Base-by-base conservation (phyloP, 2,329 filamentous ascomycete genomes). In the Talaromyces sp. region DNA sequence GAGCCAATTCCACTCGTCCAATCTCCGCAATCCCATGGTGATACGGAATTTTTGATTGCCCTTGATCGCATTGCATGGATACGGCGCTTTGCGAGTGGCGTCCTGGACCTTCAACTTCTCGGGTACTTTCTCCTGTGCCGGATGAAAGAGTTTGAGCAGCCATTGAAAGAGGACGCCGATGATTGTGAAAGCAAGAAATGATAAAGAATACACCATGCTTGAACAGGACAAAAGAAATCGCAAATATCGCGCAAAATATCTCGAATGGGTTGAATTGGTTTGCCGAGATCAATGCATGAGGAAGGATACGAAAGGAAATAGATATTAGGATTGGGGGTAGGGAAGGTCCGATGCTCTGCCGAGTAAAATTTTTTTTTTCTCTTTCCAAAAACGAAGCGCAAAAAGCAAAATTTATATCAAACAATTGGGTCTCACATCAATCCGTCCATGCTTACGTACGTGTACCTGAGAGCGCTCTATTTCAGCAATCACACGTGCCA, bases 1-100 rank as follows among this genome's bases (percentile, higher is more conserved):
- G 13, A 85, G 76, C 83, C 83, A 85, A 64, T 83, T 81, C 22
- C 73, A 70, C 25, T 71, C 69, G 43, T 81, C 80, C n/a, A 83
- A 73, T 64, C 78, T 80, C 62, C 76, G 78, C 17, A 85, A 74
- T 17, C 82, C 81, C 77, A 84, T 83, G 68, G 80, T 80, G 54
- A 81, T 79, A 34, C 77, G 75, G 58, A 80, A 79, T 67, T 75
- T 72, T 45, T 76, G 75, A 64, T 74, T 71, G 7, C 77, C 78
- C 64, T 73, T 76, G 68, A 80, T 79, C 31, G 76, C 75, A 54
- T 75, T 73, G 10, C 73, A 72, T 29, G 77, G 78, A 67, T 79
- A 79, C 8, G 77, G 77, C 29, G 72, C 69, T 69, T 76, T 72
- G 43, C 71, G 71, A 58, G 77, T 76, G 43, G 76, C 67, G 49